Conservation (phyloP, 192 early-diverging fungal genomes). For the Oehlia diaphana region DNA sequence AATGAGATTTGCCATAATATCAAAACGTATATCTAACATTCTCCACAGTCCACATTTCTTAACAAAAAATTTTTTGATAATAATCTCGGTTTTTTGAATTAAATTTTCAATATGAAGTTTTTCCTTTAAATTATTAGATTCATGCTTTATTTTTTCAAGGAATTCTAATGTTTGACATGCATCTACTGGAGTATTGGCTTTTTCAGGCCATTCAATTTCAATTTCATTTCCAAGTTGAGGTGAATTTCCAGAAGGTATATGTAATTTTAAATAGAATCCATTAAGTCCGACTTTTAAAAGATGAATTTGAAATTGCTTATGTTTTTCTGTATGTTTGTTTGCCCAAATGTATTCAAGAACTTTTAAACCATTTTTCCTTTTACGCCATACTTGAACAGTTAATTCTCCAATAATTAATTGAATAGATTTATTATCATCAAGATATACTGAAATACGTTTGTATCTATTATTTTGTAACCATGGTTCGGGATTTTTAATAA, state of each 20-base stretch:
- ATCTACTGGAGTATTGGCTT: too few species aligned
- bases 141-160: background rate
- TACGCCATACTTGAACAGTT: background rate
- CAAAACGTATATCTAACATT: background rate
- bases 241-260: too few species aligned
- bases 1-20: background rate
- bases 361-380: too few species aligned
- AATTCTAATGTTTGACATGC: too few species aligned
- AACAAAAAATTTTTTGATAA: background rate
- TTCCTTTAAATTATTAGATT: background rate
- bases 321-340: too few species aligned
- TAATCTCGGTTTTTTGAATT: background rate
- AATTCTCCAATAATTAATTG: conserved; percentile 1
- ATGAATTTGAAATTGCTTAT: too few species aligned
- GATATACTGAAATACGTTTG: background rate
- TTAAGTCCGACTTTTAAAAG: too few species aligned
- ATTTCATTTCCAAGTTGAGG: too few species aligned
- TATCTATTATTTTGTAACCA: background rate
- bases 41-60: background rate
- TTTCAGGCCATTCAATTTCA: too few species aligned
- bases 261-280: too few species aligned
- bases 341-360: too few species aligned
- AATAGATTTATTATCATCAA: background rate
- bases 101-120: background rate
- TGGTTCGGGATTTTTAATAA: background rate